A percentile compares a stretch with the other conserved stretches of the same genome.
phyloP scores from a whole-genome alignment of 2,329 filamentous ascomycete species.

The Lachnellula hyalina region DNA sequence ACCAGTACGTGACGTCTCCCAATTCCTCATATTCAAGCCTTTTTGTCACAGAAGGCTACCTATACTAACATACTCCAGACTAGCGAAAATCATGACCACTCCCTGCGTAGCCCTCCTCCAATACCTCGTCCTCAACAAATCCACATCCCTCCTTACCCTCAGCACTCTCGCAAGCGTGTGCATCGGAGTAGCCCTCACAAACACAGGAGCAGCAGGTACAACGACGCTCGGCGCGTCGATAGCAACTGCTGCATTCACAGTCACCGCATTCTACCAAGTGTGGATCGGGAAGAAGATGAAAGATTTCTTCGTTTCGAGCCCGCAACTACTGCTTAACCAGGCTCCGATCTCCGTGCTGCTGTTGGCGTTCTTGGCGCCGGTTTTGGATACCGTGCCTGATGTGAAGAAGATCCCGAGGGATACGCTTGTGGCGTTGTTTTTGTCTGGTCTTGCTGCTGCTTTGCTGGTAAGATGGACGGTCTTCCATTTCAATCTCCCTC shows the following conservation, averaged over 20 bases:
- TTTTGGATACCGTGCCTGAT: slow-evolving; percentile 12
- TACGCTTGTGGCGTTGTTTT: slow-evolving; percentile 36
- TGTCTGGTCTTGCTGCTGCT: slow-evolving; percentile 39
- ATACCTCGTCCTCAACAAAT: slow-evolving; percentile 39
- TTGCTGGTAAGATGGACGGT: slow-evolving; percentile 24
- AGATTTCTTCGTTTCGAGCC: slow-evolving; percentile 38
- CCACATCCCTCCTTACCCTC: slow-evolving; percentile 37
- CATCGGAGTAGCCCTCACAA: slow-evolving; percentile 40
- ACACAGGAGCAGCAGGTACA: slow-evolving; percentile 34
- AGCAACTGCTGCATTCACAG: slow-evolving; percentile 38
- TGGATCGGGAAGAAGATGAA: slow-evolving; percentile 45
- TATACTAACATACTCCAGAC: slow-evolving; percentile 15
- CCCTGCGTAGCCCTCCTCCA: slow-evolving; percentile 41
- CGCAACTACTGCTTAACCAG: slow-evolving; percentile 41
- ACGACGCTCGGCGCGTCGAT: slow-evolving; percentile 39
- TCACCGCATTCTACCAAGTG: slow-evolving; percentile 42
- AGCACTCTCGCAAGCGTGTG: slow-evolving; percentile 37
- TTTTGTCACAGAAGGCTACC: not conserved
- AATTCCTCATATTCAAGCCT: too few species aligned
- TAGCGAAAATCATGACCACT: slow-evolving; percentile 44
- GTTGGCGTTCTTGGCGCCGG: slow-evolving; percentile 37
- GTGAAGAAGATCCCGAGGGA: slow-evolving; percentile 32
- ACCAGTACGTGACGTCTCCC: slow-evolving; percentile 30
- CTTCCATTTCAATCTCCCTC: not conserved
- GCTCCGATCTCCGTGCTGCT: slow-evolving; percentile 40